A percentile compares a stretch with the other conserved stretches of the same genome.
Evolutionary conservation across 2,329 filamentous ascomycete genomes (phyloP).

Genomic region (Aureobasidium namibiae): DNA sequence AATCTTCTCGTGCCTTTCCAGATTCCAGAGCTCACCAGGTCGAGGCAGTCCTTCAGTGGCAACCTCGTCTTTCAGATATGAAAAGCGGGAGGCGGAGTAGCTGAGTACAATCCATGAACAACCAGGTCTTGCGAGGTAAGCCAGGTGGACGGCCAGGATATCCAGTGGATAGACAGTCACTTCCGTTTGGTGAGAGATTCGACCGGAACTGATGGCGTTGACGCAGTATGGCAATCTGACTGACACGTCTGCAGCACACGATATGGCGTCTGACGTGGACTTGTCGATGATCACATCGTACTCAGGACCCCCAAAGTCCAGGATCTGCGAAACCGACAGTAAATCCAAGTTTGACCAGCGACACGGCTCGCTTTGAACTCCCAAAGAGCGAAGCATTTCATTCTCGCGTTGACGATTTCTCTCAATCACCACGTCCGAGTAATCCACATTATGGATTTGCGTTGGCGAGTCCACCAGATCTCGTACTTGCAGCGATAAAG

Average conservation of each 20-base stretch:
- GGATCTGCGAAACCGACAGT: background rate
- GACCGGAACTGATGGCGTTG: background rate
- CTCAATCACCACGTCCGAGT: background rate
- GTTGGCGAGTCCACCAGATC: background rate
- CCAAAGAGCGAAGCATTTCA: background rate
- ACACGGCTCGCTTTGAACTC: background rate
- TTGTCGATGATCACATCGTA: slow-evolving; percentile 3
- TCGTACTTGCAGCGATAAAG: background rate
- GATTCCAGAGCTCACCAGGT: background rate
- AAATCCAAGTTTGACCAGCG: background rate
- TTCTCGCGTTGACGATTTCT: background rate
- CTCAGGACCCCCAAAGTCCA: background rate
- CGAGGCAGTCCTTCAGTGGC: background rate
- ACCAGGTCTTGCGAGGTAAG: background rate
- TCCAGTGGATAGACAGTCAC: background rate
- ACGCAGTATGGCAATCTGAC: background rate
- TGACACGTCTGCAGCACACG: background rate
- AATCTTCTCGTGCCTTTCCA: background rate
- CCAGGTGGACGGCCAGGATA: background rate
- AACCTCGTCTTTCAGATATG: background rate
- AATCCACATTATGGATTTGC: slow-evolving; percentile 2
- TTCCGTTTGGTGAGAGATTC: too few relatives aligned
- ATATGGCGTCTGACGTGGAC: background rate
- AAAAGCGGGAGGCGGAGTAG: background rate
- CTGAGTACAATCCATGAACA: background rate